phyloP scores from a whole-genome alignment of 352 stramenopile genomes.

The Paralagenidium karlingii region DNA sequence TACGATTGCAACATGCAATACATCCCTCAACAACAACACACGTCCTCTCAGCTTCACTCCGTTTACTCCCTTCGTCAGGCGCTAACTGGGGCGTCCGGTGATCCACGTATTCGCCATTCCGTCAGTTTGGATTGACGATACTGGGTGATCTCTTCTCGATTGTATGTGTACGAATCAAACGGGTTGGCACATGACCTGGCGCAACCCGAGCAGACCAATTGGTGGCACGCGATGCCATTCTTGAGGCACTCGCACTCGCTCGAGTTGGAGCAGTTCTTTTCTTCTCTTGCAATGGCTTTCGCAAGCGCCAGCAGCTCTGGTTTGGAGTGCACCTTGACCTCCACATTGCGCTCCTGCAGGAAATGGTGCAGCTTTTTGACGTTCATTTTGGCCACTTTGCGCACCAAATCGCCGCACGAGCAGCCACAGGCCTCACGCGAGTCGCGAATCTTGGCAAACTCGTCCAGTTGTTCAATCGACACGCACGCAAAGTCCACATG shows the following conservation, averaged over 20 bases:
- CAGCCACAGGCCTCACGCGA: slow-evolving; percentile 62
- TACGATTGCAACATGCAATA: too few species aligned
- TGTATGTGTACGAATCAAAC: slow-evolving; percentile 60
- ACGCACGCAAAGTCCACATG: slow-evolving; percentile 52
- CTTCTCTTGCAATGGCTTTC: slow-evolving; percentile 37
- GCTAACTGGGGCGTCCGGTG: too few species aligned
- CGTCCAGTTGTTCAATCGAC: slow-evolving; percentile 69
- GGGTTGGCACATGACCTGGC: slow-evolving; percentile 61
- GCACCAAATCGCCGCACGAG: slow-evolving; percentile 68
- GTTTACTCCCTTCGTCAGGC: too few species aligned
- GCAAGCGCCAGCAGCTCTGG: slow-evolving; percentile 49
- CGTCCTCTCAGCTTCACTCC: too few species aligned
- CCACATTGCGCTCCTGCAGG: slow-evolving; percentile 37
- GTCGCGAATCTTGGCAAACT: slow-evolving; percentile 72
- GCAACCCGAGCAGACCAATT: slow-evolving; percentile 62
- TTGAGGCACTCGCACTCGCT: slow-evolving; percentile 58
- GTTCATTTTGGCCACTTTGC: slow-evolving; percentile 79
- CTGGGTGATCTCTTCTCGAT: slow-evolving; percentile 40
- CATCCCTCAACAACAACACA: too few species aligned
- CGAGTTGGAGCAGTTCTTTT: slow-evolving; percentile 64
- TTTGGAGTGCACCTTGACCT: slow-evolving; percentile 30
- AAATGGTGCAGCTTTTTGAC: slow-evolving; percentile 66
- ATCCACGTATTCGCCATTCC: too few species aligned
- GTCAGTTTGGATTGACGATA: slow-evolving; percentile 64
- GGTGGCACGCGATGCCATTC: slow-evolving; percentile 64